Percentiles rank a stretch among this genome's conserved stretches.
Evolutionary conservation across 148 eudicot genomes (phyloP).

Genomic region (Pharnaceum exiguum): DNA sequence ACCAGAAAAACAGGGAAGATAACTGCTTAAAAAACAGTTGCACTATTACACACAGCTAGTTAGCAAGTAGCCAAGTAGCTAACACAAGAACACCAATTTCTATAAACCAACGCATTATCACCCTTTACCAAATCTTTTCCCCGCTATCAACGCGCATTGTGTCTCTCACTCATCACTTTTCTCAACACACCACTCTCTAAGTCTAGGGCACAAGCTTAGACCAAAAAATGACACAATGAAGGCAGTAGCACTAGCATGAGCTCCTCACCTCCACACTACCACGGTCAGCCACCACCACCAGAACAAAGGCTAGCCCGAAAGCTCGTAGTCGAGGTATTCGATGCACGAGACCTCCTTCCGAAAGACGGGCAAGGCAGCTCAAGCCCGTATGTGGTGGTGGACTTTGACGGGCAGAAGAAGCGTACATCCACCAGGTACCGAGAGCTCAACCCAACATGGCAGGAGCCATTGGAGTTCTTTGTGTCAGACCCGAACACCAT

Average conservation of each 20-base stretch:
- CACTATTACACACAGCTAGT: too few species aligned
- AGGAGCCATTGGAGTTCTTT: conserved; percentile 64
- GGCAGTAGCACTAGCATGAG: conserved; percentile 56
- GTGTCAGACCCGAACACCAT: conserved; percentile 77
- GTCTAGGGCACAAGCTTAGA: background rate
- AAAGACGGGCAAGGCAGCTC: conserved; percentile 96
- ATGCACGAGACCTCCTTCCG: conserved; percentile 84
- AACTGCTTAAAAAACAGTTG: conserved; percentile 7
- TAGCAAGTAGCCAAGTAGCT: too few species aligned
- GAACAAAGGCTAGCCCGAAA: conserved; percentile 33
- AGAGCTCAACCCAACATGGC: conserved; percentile 84
- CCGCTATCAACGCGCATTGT: conserved; percentile 37
- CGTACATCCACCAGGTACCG: conserved; percentile 57
- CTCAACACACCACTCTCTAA: background rate
- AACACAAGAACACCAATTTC: conserved; percentile 6
- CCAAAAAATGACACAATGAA: conserved; percentile 20
- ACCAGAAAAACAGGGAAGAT: conserved; percentile 24
- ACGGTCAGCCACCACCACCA: conserved; percentile 23
- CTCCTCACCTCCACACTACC: conserved; percentile 29
- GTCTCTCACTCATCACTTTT: background rate
- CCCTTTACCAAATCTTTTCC: background rate
- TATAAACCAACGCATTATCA: background rate
- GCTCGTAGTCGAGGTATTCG: conserved; percentile 58
- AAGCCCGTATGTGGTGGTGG: conserved; percentile 80
- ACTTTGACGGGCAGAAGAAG: conserved; percentile 79